phyloP scores from a whole-genome alignment of 2,329 filamentous ascomycete genomes.

The Pseudogymnoascus sp. region DNA sequence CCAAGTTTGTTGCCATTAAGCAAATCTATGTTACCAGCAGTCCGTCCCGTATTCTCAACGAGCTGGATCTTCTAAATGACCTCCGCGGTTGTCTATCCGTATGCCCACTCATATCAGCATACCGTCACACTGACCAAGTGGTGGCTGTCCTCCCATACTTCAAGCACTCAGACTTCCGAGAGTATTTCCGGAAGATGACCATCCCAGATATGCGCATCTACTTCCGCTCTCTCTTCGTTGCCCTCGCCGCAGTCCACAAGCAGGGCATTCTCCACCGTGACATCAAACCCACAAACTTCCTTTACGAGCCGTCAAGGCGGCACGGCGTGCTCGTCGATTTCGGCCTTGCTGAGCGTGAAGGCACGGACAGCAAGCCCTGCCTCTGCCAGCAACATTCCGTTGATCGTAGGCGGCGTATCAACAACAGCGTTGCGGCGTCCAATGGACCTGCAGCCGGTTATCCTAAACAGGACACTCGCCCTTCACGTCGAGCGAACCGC shows the following conservation, averaged over 20 bases:
- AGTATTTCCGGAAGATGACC: conserved; percentile 87
- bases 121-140: conserved; percentile 87
- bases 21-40: conserved; percentile 99
- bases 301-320: conserved; percentile 74
- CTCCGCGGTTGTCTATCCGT: conserved; percentile 75
- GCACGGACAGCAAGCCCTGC: conserved; percentile 70
- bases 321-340: conserved; percentile 96
- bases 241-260: conserved; percentile 72
- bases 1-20: conserved; percentile 90
- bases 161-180: conserved; percentile 86
- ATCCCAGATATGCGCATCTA: conserved; percentile 83
- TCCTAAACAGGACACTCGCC: conserved; percentile 81
- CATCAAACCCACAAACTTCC: conserved; percentile 95
- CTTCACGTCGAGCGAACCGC: conserved; percentile 83
- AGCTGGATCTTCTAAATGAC: conserved; percentile 86
- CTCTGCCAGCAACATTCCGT: conserved; percentile 62
- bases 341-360: conserved; percentile 82
- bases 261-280: conserved; percentile 85
- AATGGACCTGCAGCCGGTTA: conserved; percentile 56
- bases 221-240: conserved; percentile 79
- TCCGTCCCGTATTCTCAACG: conserved; percentile 86
- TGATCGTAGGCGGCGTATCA: conserved; percentile 52
- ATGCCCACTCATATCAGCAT: conserved; percentile 95
- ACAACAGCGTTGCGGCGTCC: conserved; percentile 50
- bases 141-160: conserved; percentile 94